These are phyloP conservation scores for Phytophthora tubulina DNA, from an alignment of 352 stramenopile genomes.

Conservation along the genomic window DNA sequence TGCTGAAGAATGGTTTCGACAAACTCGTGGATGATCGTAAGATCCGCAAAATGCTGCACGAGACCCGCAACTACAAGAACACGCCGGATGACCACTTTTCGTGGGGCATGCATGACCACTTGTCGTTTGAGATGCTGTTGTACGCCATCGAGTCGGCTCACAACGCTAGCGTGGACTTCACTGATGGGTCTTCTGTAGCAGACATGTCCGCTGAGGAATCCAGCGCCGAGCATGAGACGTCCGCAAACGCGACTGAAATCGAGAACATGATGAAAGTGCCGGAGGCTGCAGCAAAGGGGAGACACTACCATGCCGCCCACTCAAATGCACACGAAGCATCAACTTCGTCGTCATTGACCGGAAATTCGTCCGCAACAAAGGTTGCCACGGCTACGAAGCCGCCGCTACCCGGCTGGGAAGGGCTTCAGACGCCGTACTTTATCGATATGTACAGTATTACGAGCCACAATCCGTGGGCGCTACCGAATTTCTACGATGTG, in stretches of 20 bases:
- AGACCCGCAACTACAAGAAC: constrained; percentile 64
- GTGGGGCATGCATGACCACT: constrained; percentile 76
- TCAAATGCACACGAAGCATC: constrained; percentile 7
- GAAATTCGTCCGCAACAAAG: constrained; percentile 17
- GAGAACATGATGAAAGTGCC: constrained; percentile 22
- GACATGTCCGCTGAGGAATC: neutral
- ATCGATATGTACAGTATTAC: constrained; percentile 86
- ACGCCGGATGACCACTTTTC: constrained; percentile 71
- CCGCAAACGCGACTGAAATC: constrained; percentile 20
- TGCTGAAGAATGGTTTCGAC: constrained; percentile 72
- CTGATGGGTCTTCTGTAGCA: constrained; percentile 2
- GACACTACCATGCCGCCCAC: constrained; percentile 34
- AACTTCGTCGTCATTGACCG: constrained; percentile 5
- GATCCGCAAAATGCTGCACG: constrained; percentile 72
- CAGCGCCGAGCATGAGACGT: constrained; percentile 5
- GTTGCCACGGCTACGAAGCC: constrained; percentile 22
- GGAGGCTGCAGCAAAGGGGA: constrained; percentile 30
- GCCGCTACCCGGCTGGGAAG: constrained; percentile 58
- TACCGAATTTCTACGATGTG: constrained; percentile 56
- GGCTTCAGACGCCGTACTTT: constrained; percentile 73
- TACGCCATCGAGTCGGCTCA: constrained; percentile 64
- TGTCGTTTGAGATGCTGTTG: constrained; percentile 80
- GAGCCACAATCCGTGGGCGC: constrained; percentile 72
- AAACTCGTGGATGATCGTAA: constrained; percentile 76
- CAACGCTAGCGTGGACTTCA: constrained; percentile 45